A percentile compares a stretch with the other conserved stretches of the same genome.
These are phyloP conservation scores for Aphanomyces stellatus DNA, from an alignment of 352 stramenopile species.

Conservation along the genomic window DNA sequence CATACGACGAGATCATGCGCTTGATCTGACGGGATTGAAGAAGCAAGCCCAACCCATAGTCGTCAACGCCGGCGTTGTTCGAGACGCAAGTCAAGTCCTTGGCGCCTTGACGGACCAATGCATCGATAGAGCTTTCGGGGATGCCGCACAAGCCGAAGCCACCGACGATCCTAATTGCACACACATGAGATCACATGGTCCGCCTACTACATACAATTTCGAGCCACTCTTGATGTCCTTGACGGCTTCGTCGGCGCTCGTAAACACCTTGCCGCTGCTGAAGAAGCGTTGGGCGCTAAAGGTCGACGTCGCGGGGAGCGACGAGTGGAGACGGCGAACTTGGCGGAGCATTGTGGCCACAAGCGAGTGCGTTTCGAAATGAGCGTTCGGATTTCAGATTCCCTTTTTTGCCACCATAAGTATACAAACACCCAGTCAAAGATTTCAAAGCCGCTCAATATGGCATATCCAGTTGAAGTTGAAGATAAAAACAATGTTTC, in stretches of 20 bases:
- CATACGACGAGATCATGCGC: constrained; percentile 94
- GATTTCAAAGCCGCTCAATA: constrained; percentile 23
- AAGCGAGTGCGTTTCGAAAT: constrained; percentile 19
- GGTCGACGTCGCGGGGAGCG: neutral
- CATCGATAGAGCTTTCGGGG: constrained; percentile 85
- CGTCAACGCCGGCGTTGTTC: constrained; percentile 92
- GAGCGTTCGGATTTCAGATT: constrained; percentile 24
- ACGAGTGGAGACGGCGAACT: constrained; percentile 1
- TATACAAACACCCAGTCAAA: constrained; percentile 25
- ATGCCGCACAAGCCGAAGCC: constrained; percentile 90
- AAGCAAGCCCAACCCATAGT: constrained; percentile 89
- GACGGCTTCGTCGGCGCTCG: constrained; percentile 58
- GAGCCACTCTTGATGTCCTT: constrained; percentile 60
- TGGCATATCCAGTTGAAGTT: too few species aligned
- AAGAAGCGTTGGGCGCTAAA: neutral
- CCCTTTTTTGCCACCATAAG: too few species aligned
- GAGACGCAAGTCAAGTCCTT: constrained; percentile 86
- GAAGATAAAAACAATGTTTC: too few species aligned
- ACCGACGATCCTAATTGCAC: constrained; percentile 54
- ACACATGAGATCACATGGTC: constrained; percentile 7
- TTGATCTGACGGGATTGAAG: constrained; percentile 94
- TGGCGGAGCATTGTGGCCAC: constrained; percentile 5
- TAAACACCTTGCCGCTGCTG: constrained; percentile 55
- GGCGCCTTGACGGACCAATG: constrained; percentile 61
- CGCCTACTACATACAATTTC: constrained; percentile 53